Percentiles rank a stretch among this genome's conserved stretches.
Conservation (phyloP, 129 eudicot genomes). For the Flaveria trinervia region DNA sequence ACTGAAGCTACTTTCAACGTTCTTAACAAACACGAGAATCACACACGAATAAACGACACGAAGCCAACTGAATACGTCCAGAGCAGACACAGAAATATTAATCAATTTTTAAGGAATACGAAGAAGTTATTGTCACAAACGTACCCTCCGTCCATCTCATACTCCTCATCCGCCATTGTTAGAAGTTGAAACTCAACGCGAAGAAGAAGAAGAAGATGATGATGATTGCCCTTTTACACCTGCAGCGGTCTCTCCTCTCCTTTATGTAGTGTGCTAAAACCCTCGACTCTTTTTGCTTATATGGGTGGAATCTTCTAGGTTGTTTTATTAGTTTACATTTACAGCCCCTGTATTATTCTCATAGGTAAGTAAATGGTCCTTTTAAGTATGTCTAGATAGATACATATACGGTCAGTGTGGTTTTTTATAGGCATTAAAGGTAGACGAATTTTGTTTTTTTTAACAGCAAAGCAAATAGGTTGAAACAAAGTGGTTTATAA, state of each 20-base stretch:
- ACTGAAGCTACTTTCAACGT: constrained; percentile 8
- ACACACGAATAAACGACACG: not conserved
- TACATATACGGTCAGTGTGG: not conserved
- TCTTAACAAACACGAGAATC: not conserved
- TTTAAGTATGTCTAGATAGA: not conserved
- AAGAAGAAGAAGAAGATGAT: not conserved
- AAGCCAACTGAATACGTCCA: not conserved
- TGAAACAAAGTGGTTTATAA: too few species aligned
- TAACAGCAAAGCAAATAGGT: too few species aligned
- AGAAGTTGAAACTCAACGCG: constrained; percentile 3
- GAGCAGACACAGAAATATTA: not conserved
- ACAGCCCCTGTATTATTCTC: not conserved
- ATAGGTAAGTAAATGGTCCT: not conserved
- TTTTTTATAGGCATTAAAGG: too few species aligned
- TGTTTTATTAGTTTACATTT: constrained; percentile 14
- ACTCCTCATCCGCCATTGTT: constrained; percentile 81
- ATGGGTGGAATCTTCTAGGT: constrained; percentile 19
- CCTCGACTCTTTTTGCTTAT: constrained; percentile 7
- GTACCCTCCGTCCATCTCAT: constrained; percentile 81
- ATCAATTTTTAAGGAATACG: constrained; percentile 1
- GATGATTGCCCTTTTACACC: not conserved
- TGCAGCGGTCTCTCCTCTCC: not conserved
- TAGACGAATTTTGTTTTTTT: too few species aligned
- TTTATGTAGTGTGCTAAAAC: constrained; percentile 26
- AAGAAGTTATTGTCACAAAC: not conserved